Evolutionary conservation across 441 rosid genomes (phyloP).

Genomic region (Geranium incanum): DNA sequence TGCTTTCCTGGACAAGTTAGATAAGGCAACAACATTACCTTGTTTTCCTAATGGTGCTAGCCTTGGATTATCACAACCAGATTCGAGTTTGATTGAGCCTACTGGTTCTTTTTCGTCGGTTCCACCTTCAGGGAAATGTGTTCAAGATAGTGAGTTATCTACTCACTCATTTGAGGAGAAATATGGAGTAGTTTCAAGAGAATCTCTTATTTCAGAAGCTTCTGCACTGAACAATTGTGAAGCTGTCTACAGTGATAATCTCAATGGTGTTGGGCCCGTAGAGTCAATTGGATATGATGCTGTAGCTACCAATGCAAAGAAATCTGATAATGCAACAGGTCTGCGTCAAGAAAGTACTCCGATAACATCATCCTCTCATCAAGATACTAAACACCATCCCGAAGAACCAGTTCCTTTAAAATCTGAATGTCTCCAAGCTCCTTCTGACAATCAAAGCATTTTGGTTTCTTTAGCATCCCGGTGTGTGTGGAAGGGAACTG

Average conservation of each 20-base stretch:
- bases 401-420: slow-evolving; percentile 47
- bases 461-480: slow-evolving; percentile 93
- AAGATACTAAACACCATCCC: slow-evolving; percentile 32
- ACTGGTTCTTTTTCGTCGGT: slow-evolving; percentile 22
- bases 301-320: slow-evolving; percentile 8
- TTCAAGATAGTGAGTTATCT: slow-evolving; percentile 16
- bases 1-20: slow-evolving; percentile 33
- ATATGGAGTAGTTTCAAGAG: slow-evolving; percentile 33
- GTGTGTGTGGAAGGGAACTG: slow-evolving; percentile 95
- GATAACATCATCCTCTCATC: slow-evolving; percentile 29
- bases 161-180: slow-evolving; percentile 31
- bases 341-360: slow-evolving; percentile 30
- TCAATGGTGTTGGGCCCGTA: slow-evolving; percentile 22
- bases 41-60: slow-evolving; percentile 35
- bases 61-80: slow-evolving; percentile 32
- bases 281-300: slow-evolving; percentile 22
- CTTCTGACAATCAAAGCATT: slow-evolving; percentile 94
- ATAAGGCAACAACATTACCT: slow-evolving; percentile 25
- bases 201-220: slow-evolving; percentile 30
- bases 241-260: slow-evolving; percentile 25
- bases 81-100: slow-evolving; percentile 24
- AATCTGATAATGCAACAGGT: slow-evolving; percentile 5
- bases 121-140: background rate
- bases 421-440: slow-evolving; percentile 88
- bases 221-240: slow-evolving; percentile 27